Base-by-base conservation (phyloP, 176 grass and related monocot genomes). In the Cenchrus fungigraminus region DNA sequence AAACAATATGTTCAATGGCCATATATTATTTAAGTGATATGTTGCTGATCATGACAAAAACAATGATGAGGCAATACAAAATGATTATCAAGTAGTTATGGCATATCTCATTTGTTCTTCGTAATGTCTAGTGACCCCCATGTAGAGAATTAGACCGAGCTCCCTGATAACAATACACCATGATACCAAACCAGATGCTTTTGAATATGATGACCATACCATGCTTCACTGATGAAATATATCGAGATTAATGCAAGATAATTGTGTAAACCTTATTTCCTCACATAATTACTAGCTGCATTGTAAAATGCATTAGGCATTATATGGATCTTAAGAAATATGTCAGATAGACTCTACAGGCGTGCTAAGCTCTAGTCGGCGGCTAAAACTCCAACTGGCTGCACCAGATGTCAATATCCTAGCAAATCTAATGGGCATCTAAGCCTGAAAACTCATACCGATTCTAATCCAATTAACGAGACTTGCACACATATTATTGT, bases 231-330 rank as follows among this genome's bases (percentile, higher is more conserved):
- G 14, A 10, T 31, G 25, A 54, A 74, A 34, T 25, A 54, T 55
- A 82, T 16, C 8, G 13, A 76, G 43, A 82, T n/a, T 29, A n/a
- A 42, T 70, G 43, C 43, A 85, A 61, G 77, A 37, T 54, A 20
- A 51, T 60, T 19, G 32, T 22, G 59, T 17, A 80, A 52, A 68
- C 31, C 29, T 73, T 43, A 14, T 71, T 28, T 58, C 16, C 11
- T 67, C n/a, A 34, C 40, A 10, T 5, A 4, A 25, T 34, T 82
- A 40, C 52, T 52, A 17, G 8, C 15, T 86, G 15, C 56, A 31
- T 31, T 79, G 8, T 14, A 40, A 78, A 61, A 58, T 64, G 12
- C 22, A 77, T 20, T 65, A 49, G 9, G 42, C 40, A 11, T 54
- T 3, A 40, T 43, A 72, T 62, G 15, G 37, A 80, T 19, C 4